Conservation (phyloP, 2,329 filamentous ascomycete species). For the Neonectria hederae region DNA sequence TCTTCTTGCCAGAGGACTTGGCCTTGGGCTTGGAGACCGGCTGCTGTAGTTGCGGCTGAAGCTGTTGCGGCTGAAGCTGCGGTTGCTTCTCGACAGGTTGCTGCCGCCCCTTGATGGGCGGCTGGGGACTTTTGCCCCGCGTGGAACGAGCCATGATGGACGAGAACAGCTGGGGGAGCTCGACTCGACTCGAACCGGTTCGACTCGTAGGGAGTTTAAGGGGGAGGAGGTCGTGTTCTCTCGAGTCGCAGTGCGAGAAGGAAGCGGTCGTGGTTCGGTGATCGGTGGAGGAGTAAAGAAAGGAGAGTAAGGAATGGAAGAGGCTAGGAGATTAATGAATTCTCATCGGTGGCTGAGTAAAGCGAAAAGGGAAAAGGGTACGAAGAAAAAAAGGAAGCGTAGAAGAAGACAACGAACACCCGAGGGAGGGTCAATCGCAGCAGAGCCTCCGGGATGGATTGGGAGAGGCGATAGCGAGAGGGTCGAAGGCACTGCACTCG, state of each 20-base stretch:
- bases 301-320: constrained; percentile 32
- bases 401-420: constrained; percentile 28
- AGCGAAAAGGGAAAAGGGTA: constrained; percentile 20
- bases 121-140: constrained; percentile 51
- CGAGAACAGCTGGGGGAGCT: constrained; percentile 16
- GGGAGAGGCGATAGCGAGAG: constrained; percentile 22
- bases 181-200: constrained; percentile 28
- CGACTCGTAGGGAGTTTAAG: constrained; percentile 22
- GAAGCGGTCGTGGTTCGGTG: constrained; percentile 12
- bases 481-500: constrained; percentile 15
- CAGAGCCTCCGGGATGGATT: constrained; percentile 26
- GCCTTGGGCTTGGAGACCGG: constrained; percentile 23
- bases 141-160: constrained; percentile 48
- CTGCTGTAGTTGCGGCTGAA: constrained; percentile 21
- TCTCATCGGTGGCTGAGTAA: constrained; percentile 34
- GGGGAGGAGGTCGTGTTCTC: constrained; percentile 12
- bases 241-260: constrained; percentile 16
- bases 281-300: constrained; percentile 4
- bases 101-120: constrained; percentile 38
- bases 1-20: constrained; percentile 42
- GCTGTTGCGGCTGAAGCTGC: constrained; percentile 10
- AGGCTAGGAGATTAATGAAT: constrained; percentile 33
- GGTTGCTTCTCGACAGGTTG: not conserved
- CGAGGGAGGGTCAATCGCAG: constrained; percentile 30
- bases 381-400: constrained; percentile 17